Evolutionary conservation across 1,284 basidiomycete genomes (phyloP).

Genomic region (Malassezia slooffiae): DNA sequence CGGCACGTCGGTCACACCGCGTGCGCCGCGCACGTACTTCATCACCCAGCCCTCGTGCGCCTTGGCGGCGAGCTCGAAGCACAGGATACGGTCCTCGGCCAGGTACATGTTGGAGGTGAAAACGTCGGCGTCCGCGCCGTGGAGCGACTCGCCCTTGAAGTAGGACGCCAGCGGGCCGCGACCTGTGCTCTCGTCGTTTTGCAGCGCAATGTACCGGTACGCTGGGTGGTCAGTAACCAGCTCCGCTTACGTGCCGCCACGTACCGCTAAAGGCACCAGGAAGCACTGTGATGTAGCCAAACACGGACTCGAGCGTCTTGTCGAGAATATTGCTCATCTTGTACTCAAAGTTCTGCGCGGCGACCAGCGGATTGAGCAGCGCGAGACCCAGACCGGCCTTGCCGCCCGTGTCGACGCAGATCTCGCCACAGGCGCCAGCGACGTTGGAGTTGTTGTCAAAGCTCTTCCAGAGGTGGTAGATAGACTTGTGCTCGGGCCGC

Average conservation of each 20-base stretch:
- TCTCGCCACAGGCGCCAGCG: slow-evolving; percentile 92
- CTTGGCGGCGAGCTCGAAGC: slow-evolving; percentile 42
- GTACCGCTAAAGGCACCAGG: slow-evolving; percentile 68
- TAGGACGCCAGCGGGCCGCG: slow-evolving; percentile 85
- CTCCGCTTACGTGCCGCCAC: too few species aligned
- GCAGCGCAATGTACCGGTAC: slow-evolving; percentile 65
- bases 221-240: slow-evolving; percentile 51
- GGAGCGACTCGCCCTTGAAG: slow-evolving; percentile 74
- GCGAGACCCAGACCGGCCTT: slow-evolving; percentile 48
- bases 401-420: slow-evolving; percentile 65
- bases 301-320: slow-evolving; percentile 58
- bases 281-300: slow-evolving; percentile 83
- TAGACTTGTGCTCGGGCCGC: slow-evolving; percentile 80
- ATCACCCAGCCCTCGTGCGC: slow-evolving; percentile 48
- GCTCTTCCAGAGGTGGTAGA: slow-evolving; percentile 93
- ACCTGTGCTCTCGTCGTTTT: slow-evolving; percentile 63
- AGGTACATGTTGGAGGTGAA: slow-evolving; percentile 45
- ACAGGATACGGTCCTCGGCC: slow-evolving; percentile 41
- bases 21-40: slow-evolving; percentile 41
- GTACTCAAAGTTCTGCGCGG: slow-evolving; percentile 47
- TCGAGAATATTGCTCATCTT: slow-evolving; percentile 42
- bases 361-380: slow-evolving; percentile 63
- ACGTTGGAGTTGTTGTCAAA: slow-evolving; percentile 93
- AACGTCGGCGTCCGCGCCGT: slow-evolving; percentile 37
- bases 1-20: slow-evolving; percentile 42